phyloP scores from a whole-genome alignment of 257 asterid species.

The Knoxia roxburghii region DNA sequence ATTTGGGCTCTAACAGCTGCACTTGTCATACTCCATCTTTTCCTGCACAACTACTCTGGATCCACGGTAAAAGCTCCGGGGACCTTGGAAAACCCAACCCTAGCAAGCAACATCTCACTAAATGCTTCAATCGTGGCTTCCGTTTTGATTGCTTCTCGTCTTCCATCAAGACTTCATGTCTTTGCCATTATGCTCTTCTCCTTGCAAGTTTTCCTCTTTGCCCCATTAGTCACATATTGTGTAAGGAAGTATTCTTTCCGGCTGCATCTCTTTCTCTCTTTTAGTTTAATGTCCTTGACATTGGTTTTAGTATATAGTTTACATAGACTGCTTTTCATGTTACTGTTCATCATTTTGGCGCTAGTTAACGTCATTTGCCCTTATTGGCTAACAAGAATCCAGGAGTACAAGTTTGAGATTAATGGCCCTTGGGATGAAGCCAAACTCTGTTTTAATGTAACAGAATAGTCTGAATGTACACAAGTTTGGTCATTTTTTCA shows the following conservation, averaged over 20 bases:
- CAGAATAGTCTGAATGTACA: slow-evolving; percentile 40
- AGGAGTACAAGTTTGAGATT: slow-evolving; percentile 86
- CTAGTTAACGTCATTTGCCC: slow-evolving; percentile 82
- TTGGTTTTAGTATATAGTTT: slow-evolving; percentile 39
- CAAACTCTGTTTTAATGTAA: slow-evolving; percentile 72
- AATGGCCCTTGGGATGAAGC: slow-evolving; percentile 99
- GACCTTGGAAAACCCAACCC: slow-evolving; percentile 48
- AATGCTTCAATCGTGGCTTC: slow-evolving; percentile 89
- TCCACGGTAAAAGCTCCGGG: slow-evolving; percentile 52
- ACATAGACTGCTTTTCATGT: slow-evolving; percentile 50
- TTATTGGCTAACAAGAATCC: slow-evolving; percentile 84
- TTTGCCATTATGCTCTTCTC: slow-evolving; percentile 79
- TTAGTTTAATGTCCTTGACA: slow-evolving; percentile 46
- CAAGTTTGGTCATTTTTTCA: too few species aligned
- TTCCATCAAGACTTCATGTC: slow-evolving; percentile 81
- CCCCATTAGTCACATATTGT: slow-evolving; percentile 69
- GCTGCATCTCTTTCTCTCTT: slow-evolving; percentile 63
- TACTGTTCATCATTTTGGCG: slow-evolving; percentile 43
- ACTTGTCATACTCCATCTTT: slow-evolving; percentile 43
- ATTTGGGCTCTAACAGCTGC: slow-evolving; percentile 86
- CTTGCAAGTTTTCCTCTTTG: slow-evolving; percentile 80
- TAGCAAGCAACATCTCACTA: slow-evolving; percentile 39
- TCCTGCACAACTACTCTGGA: slow-evolving; percentile 41
- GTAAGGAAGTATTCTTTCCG: slow-evolving; percentile 62
- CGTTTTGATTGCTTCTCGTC: slow-evolving; percentile 79